phyloP scores from a whole-genome alignment of 129 eudicot genomes.

The Solidago caesia region DNA sequence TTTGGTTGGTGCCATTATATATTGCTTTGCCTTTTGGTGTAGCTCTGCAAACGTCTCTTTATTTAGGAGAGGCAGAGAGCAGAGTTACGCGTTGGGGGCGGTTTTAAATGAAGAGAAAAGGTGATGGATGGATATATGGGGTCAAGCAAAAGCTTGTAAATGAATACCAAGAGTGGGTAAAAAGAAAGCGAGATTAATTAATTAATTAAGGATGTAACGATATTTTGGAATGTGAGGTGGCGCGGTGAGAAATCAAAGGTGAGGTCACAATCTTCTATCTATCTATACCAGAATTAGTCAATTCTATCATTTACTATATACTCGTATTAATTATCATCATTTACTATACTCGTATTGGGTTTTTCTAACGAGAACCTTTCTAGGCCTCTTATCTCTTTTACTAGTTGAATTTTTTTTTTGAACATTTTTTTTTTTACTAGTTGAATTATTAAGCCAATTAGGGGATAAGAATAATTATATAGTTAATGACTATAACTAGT shows the following conservation, averaged over 20 bases:
- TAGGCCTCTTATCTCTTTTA: no score
- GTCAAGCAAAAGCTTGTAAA: slow-evolving; percentile 10
- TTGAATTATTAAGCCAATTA: no score
- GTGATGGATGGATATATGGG: neutral
- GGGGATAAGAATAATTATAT: no score
- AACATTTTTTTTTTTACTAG: no score
- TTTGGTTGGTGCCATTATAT: slow-evolving; percentile 26
- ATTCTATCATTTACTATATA: neutral
- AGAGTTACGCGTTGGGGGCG: slow-evolving; percentile 31
- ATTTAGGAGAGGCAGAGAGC: slow-evolving; percentile 30
- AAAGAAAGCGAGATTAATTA: neutral
- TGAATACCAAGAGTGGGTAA: neutral
- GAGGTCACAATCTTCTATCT: slow-evolving; percentile 14
- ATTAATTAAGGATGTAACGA: neutral
- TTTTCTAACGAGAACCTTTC: no score
- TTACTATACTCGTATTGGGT: no score
- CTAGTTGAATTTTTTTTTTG: no score
- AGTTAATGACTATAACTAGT: no score
- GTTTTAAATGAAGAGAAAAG: slow-evolving; percentile 8
- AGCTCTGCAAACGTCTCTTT: slow-evolving; percentile 39
- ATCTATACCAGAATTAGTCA: slow-evolving; percentile 16
- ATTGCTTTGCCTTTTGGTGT: neutral
- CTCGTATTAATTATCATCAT: no score
- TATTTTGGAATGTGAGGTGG: slow-evolving; percentile 30
- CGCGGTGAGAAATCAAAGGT: slow-evolving; percentile 33